These are phyloP conservation scores for Rugonectria rugulosa DNA, from an alignment of 2,329 filamentous ascomycete species.

Conservation along the genomic window DNA sequence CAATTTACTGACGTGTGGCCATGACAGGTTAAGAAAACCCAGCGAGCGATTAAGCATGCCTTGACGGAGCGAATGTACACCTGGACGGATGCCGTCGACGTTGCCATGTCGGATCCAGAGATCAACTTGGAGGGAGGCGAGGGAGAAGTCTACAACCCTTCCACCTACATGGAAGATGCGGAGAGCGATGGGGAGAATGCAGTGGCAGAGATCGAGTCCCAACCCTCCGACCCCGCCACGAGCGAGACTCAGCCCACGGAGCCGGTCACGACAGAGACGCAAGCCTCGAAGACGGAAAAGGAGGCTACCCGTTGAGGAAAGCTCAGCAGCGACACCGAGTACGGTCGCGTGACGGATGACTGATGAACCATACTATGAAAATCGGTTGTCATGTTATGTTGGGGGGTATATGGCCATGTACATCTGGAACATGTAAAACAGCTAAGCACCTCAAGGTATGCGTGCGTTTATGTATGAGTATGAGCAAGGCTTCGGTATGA, in stretches of 20 bases:
- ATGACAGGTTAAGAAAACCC: conserved; percentile 75
- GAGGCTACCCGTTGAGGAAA: conserved; percentile 25
- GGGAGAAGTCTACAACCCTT: conserved; percentile 59
- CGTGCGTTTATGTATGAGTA: conserved; percentile 13
- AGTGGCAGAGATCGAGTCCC: conserved; percentile 25
- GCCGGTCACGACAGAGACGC: conserved; percentile 20
- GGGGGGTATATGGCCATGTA: conserved; percentile 30
- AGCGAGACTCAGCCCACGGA: conserved; percentile 18
- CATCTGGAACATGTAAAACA: conserved; percentile 40
- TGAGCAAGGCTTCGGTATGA: background rate
- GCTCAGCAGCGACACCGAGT: background rate
- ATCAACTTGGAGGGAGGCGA: conserved; percentile 63
- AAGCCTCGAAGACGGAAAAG: conserved; percentile 32
- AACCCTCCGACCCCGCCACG: conserved; percentile 18
- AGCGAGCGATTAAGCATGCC: conserved; percentile 82
- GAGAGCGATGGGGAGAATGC: conserved; percentile 37
- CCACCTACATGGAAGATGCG: conserved; percentile 47
- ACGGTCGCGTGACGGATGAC: background rate
- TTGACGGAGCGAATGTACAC: conserved; percentile 89
- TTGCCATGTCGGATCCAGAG: conserved; percentile 72
- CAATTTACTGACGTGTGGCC: no score
- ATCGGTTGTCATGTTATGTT: background rate
- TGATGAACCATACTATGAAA: background rate
- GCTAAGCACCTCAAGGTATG: conserved; percentile 22
- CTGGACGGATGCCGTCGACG: conserved; percentile 77